Evolutionary conservation across 495 filamentous ascomycete genomes (phyloP), one percentile per base, ranked within the genome.

Genomic region (Lepraria neglecta): DNA sequence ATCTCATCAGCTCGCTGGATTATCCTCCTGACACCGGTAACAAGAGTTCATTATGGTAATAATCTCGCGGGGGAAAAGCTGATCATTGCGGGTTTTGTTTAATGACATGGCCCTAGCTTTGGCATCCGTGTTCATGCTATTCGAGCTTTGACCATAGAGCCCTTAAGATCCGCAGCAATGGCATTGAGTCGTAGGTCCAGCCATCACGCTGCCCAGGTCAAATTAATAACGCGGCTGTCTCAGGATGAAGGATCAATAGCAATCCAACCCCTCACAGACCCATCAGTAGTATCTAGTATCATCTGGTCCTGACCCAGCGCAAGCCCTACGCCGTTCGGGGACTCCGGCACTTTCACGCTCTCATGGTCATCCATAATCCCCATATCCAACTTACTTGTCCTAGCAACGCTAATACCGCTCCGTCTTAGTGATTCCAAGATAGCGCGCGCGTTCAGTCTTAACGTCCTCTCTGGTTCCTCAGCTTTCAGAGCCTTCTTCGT

Each of bases 361-460:
- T 54, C 35, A 31, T 12, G 15, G 6, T 61, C 42, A 21, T 61
- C 48, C 17, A 24, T 38, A 11, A 60, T 48, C 47, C 78, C 75
- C 56, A 82, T 69, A 59, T 86, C 84, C 9, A 65, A 66, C 0
- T 54, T 56, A 67, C 70, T 75, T 11, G 82, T 85, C 4, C 73
- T 71, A 1, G 77, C 76, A 30, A 88, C 78, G 17, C 73, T 69
- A 4, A 82, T 68, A 6, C 74, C 76, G 12, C 73, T 75, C 12
- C 68, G 72, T n/a, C 87, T 71, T n/a, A 90, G 54, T 0, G 85
- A 70, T 74, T 90, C 82, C 59, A 87, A 66, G 24, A 80, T 74
- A 4, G 86, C 86, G 3, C 87, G 70, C 11, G 76, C 69, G 61
- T 91, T 91, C 28, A 90, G 70, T 48, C 79, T 73, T 38, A 91